A percentile compares a stretch with the other conserved stretches of the same genome.
phyloP scores from a whole-genome alignment of 2,329 filamentous ascomycete species.

The Stagonosporopsis tanaceti region DNA sequence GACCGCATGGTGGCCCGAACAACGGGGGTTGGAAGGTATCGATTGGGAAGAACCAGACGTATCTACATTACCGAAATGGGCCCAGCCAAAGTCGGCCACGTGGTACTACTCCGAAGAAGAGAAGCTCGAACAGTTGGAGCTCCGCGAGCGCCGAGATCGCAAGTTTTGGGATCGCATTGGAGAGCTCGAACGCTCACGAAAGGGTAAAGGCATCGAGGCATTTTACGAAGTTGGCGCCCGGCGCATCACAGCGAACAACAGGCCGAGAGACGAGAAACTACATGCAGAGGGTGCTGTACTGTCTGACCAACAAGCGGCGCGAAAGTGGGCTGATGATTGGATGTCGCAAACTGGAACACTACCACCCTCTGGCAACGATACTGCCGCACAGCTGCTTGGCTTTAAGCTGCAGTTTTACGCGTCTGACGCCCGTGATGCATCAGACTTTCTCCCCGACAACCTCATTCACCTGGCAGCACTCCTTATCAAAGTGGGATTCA shows the following conservation, averaged over 20 bases:
- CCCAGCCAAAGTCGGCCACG: conserved; percentile 72
- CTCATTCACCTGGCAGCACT: conserved; percentile 90
- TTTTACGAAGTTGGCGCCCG: conserved; percentile 89
- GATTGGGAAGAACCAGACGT: conserved; percentile 60
- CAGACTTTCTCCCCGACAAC: conserved; percentile 86
- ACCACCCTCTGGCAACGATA: conserved; percentile 84
- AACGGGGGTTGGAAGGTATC: conserved; percentile 63
- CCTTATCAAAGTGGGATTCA: conserved; percentile 96
- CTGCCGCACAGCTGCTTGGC: conserved; percentile 91
- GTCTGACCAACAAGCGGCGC: conserved; percentile 54
- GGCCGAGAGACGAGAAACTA: conserved; percentile 42
- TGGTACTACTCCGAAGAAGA: conserved; percentile 75
- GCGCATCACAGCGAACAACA: conserved; percentile 59
- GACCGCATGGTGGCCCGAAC: conserved; percentile 95
- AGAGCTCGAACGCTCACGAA: conserved; percentile 55
- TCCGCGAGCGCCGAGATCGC: conserved; percentile 72
- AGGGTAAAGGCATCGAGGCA: conserved; percentile 71
- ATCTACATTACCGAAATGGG: conserved; percentile 83
- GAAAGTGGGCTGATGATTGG: conserved; percentile 65
- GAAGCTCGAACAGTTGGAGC: conserved; percentile 62
- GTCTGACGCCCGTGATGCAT: conserved; percentile 75
- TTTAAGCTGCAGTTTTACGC: conserved; percentile 98
- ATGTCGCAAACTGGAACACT: conserved; percentile 81
- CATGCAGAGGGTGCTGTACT: conserved; percentile 27
- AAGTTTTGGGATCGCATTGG: conserved; percentile 84